A percentile compares a stretch with the other conserved stretches of the same genome.
Conservation (phyloP, 768 basidiomycete genomes). For the Suillus discolor region DNA sequence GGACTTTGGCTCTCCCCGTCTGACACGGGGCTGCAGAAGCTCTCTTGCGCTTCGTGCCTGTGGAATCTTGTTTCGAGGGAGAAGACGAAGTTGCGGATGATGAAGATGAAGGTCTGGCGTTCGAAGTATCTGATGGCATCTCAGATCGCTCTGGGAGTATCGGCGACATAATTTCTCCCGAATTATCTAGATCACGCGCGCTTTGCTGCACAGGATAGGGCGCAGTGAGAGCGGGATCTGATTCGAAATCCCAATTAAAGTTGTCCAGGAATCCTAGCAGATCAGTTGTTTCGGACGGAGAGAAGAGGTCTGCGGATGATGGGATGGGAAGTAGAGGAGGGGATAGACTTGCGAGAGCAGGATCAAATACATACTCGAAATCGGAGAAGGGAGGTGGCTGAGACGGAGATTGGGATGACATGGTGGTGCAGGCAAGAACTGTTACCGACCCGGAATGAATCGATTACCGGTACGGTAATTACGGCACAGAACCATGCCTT, state of each 20-base stretch:
- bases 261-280: conserved; percentile 83
- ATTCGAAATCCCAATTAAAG: conserved; percentile 67
- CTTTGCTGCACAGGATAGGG: conserved; percentile 10
- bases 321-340: conserved; percentile 63
- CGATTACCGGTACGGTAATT: conserved; percentile 21
- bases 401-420: conserved; percentile 28
- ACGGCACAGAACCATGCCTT: conserved; percentile 7
- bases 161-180: conserved; percentile 6
- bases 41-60: conserved; percentile 24
- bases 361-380: conserved; percentile 74
- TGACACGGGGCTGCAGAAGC: conserved; percentile 25
- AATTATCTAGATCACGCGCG: background rate
- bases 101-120: conserved; percentile 10
- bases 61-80: conserved; percentile 18
- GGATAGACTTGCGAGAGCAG: conserved; percentile 57
- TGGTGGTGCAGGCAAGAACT: conserved; percentile 20
- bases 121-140: conserved; percentile 2
- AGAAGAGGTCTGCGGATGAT: conserved; percentile 77
- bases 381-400: conserved; percentile 67
- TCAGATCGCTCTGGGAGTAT: conserved; percentile 4
- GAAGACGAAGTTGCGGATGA: conserved; percentile 10
- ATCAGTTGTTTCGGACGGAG: conserved; percentile 75
- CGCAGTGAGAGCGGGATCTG: conserved; percentile 33
- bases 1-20: conserved; percentile 52
- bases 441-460: conserved; percentile 17